These are phyloP conservation scores for Thalassia testudinum DNA, from an alignment of 116 monocot genomes.

Conservation along the genomic window DNA sequence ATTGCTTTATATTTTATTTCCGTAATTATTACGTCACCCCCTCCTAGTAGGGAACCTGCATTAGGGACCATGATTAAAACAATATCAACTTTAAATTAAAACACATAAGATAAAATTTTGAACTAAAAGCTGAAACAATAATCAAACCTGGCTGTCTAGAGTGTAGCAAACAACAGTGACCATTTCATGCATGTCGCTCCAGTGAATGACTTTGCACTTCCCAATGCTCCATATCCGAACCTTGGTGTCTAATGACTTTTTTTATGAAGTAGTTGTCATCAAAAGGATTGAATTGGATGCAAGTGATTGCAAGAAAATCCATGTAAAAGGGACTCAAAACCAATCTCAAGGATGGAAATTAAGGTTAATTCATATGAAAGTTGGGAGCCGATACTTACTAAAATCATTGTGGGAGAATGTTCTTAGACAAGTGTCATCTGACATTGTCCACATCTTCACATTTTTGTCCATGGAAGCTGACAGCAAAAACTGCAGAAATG, in stretches of 20 bases:
- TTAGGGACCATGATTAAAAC: background rate
- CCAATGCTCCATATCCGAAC: constrained; percentile 72
- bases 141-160: no score
- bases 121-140: no score
- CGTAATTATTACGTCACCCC: no score
- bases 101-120: no score
- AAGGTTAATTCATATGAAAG: no score
- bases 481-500: constrained; percentile 41
- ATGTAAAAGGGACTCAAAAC: constrained; percentile 1
- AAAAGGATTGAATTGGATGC: no score
- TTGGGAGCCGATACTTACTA: no score
- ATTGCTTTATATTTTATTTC: no score
- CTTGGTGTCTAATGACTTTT: constrained; percentile 63
- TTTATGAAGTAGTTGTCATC: constrained; percentile 68
- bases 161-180: constrained; percentile 67
- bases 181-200: no score
- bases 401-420: constrained; percentile 78
- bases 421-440: constrained; percentile 65
- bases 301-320: constrained; percentile 43
- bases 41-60: no score
- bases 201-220: constrained; percentile 53
- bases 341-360: no score
- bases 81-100: background rate
- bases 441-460: constrained; percentile 74
- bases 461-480: constrained; percentile 95